Evolutionary conservation across 1,139 yeast species (phyloP), one percentile per base, ranked within the genome.

Genomic region (Yamadazyma aaseri): DNA sequence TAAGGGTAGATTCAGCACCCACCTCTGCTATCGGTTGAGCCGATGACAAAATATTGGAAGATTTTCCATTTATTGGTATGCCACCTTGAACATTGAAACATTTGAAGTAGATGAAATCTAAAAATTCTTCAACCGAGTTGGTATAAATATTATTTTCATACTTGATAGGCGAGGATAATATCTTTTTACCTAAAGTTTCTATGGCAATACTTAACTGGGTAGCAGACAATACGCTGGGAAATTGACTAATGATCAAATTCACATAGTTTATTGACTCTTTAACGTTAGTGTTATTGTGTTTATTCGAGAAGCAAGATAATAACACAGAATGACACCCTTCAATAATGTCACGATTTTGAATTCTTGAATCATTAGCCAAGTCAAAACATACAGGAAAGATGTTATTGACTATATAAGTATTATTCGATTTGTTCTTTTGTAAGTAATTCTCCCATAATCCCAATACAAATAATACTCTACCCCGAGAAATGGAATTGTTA

Each of bases 261-360:
- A 65, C 51, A 38, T 69, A 70, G 15, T 57, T 36, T 57, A 58
- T 20, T 58, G 65, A 36, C 60, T 62, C 45, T 42, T 53, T 28
- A 3, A 71, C 46, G 11, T 66, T 53, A 5, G 38, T 44, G 9
- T 45, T 37, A 5, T 45, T 48, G 15, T 47, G 41, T 17, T 45
- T 47, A 27, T 53, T 54, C 18, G 63, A 48, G 42, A 67, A 71
- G 44, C 68, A 73, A 32, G 72, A 63, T 24, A 84, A 60, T 43
- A 81, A 60, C 0, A 81, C 85, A 0, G 89, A 79, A 50, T 85
- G 94, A 1, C 81, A 69, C 0, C 83, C 76, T 50, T 84, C 94
- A 4, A 79, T 56, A 5, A 80, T 44, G 6, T 71, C 71, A 29
- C 59, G 49, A 28, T 59, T 57, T 6, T 41, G 28, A 13, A 63